These are phyloP conservation scores for Pseudogymnoascus sp. DNA, from an alignment of 2,329 filamentous ascomycete genomes.

Conservation along the genomic window DNA sequence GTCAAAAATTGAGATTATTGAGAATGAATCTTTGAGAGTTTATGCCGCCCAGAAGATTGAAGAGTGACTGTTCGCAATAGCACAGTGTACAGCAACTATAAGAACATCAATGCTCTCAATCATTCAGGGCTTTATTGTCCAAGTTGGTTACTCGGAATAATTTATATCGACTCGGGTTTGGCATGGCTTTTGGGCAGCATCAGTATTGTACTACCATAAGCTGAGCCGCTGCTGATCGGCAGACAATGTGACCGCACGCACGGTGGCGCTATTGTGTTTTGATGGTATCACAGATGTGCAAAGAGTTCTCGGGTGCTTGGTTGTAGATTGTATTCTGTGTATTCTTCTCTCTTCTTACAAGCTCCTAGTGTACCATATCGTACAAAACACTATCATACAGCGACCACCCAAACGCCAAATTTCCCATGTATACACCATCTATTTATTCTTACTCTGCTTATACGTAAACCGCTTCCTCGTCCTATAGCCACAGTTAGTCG, in stretches of 20 bases:
- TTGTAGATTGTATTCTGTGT: background rate
- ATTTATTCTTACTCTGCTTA: conserved; percentile 64
- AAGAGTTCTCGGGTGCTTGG: background rate
- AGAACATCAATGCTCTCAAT: background rate
- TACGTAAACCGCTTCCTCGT: conserved; percentile 64
- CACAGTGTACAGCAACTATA: background rate
- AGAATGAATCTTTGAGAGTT: background rate
- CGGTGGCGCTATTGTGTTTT: background rate
- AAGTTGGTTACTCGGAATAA: background rate
- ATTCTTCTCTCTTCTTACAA: conserved; percentile 1
- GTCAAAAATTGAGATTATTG: background rate
- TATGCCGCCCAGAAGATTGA: background rate
- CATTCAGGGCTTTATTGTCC: background rate
- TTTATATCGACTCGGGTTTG: background rate
- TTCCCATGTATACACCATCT: conserved; percentile 16
- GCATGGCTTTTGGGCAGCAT: background rate
- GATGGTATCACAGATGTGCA: background rate
- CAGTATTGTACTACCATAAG: background rate
- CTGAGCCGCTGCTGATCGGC: background rate
- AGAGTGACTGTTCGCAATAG: background rate
- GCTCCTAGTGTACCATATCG: conserved; percentile 5
- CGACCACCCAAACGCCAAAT: conserved; percentile 12
- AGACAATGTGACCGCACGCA: background rate
- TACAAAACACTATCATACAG: conserved; percentile 13
- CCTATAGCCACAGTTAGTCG: conserved; percentile 35